Conservation (phyloP, 306 rosid genomes). For the Begonia masoniana region DNA sequence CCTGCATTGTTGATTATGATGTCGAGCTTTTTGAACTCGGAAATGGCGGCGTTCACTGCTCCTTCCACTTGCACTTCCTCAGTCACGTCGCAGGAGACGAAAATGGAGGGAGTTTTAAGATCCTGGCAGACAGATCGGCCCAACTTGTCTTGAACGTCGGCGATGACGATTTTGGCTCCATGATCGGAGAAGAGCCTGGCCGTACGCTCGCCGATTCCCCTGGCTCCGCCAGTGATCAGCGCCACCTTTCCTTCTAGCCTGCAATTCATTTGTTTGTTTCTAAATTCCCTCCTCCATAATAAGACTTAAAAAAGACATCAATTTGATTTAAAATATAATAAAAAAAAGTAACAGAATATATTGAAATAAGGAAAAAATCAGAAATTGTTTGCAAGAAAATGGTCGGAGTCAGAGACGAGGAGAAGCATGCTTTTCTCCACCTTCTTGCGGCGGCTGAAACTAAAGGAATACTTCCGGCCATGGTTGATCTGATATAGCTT, state of each 20-base stretch:
- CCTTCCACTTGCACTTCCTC: conserved; percentile 47
- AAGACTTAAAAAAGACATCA: too few relatives aligned
- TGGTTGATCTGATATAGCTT: too few relatives aligned
- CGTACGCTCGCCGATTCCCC: conserved; percentile 63
- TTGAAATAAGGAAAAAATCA: too few relatives aligned
- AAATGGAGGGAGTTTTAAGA: conserved; percentile 27
- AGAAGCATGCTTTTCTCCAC: too few relatives aligned
- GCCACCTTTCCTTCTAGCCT: conserved; percentile 85
- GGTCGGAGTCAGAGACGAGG: too few relatives aligned
- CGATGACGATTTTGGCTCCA: conserved; percentile 55
- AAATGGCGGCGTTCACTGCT: conserved; percentile 24
- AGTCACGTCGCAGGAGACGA: conserved; percentile 57
- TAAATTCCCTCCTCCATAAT: too few relatives aligned
- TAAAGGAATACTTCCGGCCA: too few relatives aligned
- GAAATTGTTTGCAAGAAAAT: too few relatives aligned
- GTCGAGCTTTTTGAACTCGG: conserved; percentile 47
- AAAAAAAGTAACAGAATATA: too few relatives aligned
- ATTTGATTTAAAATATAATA: too few relatives aligned
- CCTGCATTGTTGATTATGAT: conserved; percentile 86
- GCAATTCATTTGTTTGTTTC: neutral
- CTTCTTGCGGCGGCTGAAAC: too few relatives aligned
- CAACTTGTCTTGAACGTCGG: conserved; percentile 63
- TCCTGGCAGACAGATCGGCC: conserved; percentile 24
- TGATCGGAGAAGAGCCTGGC: conserved; percentile 47
- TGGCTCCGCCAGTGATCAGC: conserved; percentile 75